Evolutionary conservation across 768 basidiomycete genomes (phyloP), one percentile per base, ranked within the genome.

Genomic region (Podaxis sp.): DNA sequence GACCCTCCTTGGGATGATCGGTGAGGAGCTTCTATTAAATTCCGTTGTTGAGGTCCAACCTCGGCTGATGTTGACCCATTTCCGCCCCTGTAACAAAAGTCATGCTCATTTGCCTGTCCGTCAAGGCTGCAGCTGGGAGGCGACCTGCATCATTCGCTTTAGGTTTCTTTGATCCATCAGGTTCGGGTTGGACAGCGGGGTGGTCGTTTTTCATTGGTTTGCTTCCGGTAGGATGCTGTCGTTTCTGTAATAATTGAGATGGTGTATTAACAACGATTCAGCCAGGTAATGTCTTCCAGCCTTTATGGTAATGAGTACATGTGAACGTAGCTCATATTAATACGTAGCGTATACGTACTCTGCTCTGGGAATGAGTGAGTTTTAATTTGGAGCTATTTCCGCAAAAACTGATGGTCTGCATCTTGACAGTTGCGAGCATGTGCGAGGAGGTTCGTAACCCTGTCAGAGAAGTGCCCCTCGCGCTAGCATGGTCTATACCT

Each of bases 141-240:
- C 81, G 79, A 54, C 77, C 86, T 12, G 83, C 80, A 0, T 73
- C 79, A 1, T 89, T 81, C 66, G 87, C 83, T 0, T 75, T 89
- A 1, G 80, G 80, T 9, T 78, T 82, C 62, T 89, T 87, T 58
- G 82, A 88, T 66, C 75, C 83, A 1, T 81, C 85, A n/a, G 71
- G 75, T n/a, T 84, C 87, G 0, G 88, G 88, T 5, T 89, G 87
- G 87, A 80, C 79, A 1, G 78, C 84, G 12, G 88, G 85, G 36
- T 89, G 86, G 86, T 79, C 85, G 0, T 89, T 88, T 68, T 89
- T 88, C 70, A 84, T 88, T 37, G 87, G 87, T 36, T 67, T 87
- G 22, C 76, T 86, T 24, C 85, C 82, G 47, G 85, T 85, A 73
- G 63, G 80, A 57, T 50, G 4, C 2, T 12, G 57, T 29, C 22